These are phyloP conservation scores for Fusarium sp. DNA, from an alignment of 2,329 filamentous ascomycete species.

Conservation along the genomic window DNA sequence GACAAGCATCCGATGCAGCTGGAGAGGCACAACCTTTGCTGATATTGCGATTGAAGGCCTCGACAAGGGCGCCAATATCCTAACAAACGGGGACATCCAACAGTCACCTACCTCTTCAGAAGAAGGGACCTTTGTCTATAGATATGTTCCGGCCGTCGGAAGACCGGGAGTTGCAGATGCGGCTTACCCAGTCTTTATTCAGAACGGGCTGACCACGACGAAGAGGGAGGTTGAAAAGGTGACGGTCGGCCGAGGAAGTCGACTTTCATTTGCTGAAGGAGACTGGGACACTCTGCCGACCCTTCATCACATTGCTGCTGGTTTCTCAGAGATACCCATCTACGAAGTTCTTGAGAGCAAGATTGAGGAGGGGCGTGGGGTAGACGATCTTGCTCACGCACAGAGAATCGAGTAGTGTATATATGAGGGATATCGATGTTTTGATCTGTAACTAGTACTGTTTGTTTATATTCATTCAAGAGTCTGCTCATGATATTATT, in stretches of 20 bases:
- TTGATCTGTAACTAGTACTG: too few species aligned
- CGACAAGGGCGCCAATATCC: neutral
- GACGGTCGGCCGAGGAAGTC: neutral
- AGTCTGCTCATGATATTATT: too few species aligned
- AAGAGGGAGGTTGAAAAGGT: neutral
- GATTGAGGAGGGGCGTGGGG: constrained; percentile 22
- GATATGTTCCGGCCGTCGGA: constrained; percentile 71
- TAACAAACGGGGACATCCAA: neutral
- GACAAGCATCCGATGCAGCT: constrained; percentile 19
- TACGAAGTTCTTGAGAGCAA: constrained; percentile 34
- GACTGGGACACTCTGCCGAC: constrained; percentile 35
- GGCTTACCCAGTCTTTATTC: constrained; percentile 64
- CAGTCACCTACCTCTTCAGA: constrained; percentile 45
- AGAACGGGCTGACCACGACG: constrained; percentile 50
- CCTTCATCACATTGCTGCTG: constrained; percentile 33
- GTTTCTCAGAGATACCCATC: constrained; percentile 34
- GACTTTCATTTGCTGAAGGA: neutral
- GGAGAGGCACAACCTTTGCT: constrained; percentile 30
- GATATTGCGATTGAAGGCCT: constrained; percentile 22
- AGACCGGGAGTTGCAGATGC: constrained; percentile 66
- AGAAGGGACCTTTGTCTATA: constrained; percentile 66
- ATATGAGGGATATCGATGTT: neutral
- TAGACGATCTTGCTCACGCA: constrained; percentile 31
- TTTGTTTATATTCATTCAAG: too few species aligned
- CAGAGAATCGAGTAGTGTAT: constrained; percentile 25